Evolutionary conservation across 306 rosid genomes (phyloP).

Genomic region (Medicago arabica): DNA sequence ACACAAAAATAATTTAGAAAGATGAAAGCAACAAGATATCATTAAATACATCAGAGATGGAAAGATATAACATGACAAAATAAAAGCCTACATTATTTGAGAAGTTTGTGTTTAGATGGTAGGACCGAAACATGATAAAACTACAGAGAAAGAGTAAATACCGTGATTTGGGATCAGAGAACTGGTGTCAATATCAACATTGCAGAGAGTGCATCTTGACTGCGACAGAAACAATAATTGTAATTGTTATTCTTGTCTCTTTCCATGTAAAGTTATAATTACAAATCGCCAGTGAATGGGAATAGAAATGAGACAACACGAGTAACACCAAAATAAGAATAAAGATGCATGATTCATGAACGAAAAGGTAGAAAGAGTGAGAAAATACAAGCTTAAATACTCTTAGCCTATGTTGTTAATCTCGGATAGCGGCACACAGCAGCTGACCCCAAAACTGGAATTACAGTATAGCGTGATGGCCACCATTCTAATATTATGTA

Average conservation of each 20-base stretch:
- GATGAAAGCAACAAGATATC: conserved; percentile 25
- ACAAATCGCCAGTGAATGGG: conserved; percentile 39
- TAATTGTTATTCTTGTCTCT: conserved; percentile 56
- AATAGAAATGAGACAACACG: conserved; percentile 42
- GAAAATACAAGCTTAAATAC: conserved; percentile 22
- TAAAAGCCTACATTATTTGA: conserved; percentile 16
- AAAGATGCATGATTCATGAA: conserved; percentile 14
- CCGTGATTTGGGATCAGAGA: conserved; percentile 87
- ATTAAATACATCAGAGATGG: conserved; percentile 22
- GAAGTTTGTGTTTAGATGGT: conserved; percentile 28
- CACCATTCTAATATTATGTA: background rate
- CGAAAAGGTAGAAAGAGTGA: conserved; percentile 22
- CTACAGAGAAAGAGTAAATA: conserved; percentile 44
- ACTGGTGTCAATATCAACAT: conserved; percentile 73
- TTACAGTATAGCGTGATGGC: background rate
- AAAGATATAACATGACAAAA: conserved; percentile 26
- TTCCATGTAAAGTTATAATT: conserved; percentile 47
- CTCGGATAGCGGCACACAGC: background rate
- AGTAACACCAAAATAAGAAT: conserved; percentile 43
- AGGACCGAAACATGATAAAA: conserved; percentile 32
- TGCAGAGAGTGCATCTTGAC: conserved; percentile 93
- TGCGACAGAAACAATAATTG: conserved; percentile 65
- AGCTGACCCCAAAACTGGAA: background rate
- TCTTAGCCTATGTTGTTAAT: background rate
- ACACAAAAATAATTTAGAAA: conserved; percentile 5